Conservation (phyloP, 116 monocot species). For the Dioscorea cayenensis region DNA sequence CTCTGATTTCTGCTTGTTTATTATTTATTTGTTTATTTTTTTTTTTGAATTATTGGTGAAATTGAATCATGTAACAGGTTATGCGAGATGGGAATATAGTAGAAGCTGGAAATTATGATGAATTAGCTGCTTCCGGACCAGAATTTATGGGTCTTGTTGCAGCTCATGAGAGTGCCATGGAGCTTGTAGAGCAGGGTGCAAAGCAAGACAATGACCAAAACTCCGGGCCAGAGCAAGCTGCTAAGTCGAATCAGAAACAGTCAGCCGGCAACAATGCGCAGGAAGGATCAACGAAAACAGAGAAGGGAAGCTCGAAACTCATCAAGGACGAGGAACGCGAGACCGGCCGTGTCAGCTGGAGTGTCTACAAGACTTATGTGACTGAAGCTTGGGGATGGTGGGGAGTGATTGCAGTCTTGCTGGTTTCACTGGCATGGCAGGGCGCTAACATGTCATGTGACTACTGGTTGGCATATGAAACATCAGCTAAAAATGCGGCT, state of each 20-base stretch:
- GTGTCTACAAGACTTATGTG: constrained; percentile 67
- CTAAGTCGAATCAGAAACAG: constrained; percentile 12
- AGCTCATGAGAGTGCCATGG: constrained; percentile 83
- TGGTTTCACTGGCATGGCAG: constrained; percentile 52
- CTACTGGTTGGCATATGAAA: constrained; percentile 91
- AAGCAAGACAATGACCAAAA: background rate
- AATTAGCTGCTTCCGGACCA: constrained; percentile 36
- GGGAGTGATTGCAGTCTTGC: constrained; percentile 47
- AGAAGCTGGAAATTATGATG: constrained; percentile 70
- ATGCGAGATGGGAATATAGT: constrained; percentile 69
- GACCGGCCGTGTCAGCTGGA: constrained; percentile 58
- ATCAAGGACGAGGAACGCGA: constrained; percentile 74
- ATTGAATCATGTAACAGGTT: constrained; percentile 39
- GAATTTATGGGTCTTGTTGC: constrained; percentile 69
- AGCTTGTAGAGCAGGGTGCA: constrained; percentile 56
- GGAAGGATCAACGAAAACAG: constrained; percentile 20
- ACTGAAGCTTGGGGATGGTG: constrained; percentile 97
- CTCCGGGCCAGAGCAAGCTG: constrained; percentile 8
- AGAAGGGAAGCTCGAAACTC: constrained; percentile 53
- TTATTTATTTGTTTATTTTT: no score
- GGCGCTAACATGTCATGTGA: constrained; percentile 67
- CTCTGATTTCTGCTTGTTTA: background rate
- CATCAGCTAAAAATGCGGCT: constrained; percentile 39
- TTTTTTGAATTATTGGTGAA: no score
- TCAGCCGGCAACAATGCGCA: constrained; percentile 17